These are phyloP conservation scores for Fusarium tupiense DNA, from an alignment of 2,329 filamentous ascomycete species.

Conservation along the genomic window DNA sequence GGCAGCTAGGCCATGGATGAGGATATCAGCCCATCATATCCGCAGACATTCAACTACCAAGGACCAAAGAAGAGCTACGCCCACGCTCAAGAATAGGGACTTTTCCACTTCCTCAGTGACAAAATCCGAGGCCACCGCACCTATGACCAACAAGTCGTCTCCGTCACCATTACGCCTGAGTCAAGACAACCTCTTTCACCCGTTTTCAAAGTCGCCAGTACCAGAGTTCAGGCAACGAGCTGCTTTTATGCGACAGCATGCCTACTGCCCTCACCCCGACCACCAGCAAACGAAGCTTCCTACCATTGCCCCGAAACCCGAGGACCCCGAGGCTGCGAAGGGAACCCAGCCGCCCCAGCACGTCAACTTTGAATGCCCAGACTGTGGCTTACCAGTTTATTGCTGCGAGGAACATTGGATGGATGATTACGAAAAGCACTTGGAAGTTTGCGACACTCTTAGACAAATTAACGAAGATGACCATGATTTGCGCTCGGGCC, in stretches of 20 bases:
- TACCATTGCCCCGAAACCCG: constrained; percentile 70
- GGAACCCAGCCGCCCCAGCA: constrained; percentile 76
- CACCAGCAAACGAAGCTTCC: constrained; percentile 80
- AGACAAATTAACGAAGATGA: constrained; percentile 98
- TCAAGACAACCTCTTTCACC: constrained; percentile 90
- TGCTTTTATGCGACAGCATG: constrained; percentile 91
- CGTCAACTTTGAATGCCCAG: constrained; percentile 93
- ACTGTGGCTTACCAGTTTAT: constrained; percentile 93
- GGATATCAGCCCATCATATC: constrained; percentile 44
- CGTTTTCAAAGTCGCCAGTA: constrained; percentile 88
- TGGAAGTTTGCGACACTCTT: constrained; percentile 91
- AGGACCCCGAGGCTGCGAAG: constrained; percentile 65
- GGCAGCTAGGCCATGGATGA: constrained; percentile 41
- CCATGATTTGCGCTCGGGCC: constrained; percentile 89
- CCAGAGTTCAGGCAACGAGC: constrained; percentile 88
- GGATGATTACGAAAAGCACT: constrained; percentile 91
- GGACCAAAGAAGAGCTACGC: constrained; percentile 35
- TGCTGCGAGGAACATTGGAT: constrained; percentile 96
- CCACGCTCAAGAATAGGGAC: constrained; percentile 32
- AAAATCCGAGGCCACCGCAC: constrained; percentile 43
- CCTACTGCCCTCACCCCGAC: constrained; percentile 89
- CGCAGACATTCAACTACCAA: constrained; percentile 43
- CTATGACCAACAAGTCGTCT: constrained; percentile 37
- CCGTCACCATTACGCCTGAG: constrained; percentile 56
- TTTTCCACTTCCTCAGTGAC: constrained; percentile 46